phyloP scores from a whole-genome alignment of 306 rosid genomes.

The Cucurbita moschata region DNA sequence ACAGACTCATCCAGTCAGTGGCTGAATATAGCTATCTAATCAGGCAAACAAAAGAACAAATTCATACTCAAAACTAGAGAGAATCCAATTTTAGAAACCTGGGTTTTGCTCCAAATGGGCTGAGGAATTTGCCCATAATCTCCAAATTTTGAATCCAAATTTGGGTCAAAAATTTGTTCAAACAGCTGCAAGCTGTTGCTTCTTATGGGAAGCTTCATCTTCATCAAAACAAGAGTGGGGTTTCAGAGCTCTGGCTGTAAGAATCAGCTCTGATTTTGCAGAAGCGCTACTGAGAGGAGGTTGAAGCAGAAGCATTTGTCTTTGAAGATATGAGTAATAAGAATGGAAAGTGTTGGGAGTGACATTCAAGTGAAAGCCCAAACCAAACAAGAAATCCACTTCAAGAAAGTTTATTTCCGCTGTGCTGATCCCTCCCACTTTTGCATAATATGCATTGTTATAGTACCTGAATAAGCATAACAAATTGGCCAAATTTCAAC shows the following conservation, averaged over 20 bases:
- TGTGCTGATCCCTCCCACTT: slow-evolving; percentile 92
- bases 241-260: slow-evolving; percentile 34
- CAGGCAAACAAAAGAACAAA: not conserved
- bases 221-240: slow-evolving; percentile 52
- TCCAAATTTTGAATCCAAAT: not conserved
- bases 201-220: slow-evolving; percentile 62
- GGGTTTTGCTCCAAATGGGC: slow-evolving; percentile 1
- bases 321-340: slow-evolving; percentile 53
- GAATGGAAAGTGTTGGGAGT: slow-evolving; percentile 64
- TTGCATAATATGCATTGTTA: slow-evolving; percentile 95
- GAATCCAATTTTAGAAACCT: slow-evolving; percentile 4
- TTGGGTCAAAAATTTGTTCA: slow-evolving; percentile 17
- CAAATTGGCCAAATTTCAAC: not conserved
- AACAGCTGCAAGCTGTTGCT: slow-evolving; percentile 73
- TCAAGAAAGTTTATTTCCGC: slow-evolving; percentile 87
- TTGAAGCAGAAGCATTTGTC: slow-evolving; percentile 56
- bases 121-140: not conserved
- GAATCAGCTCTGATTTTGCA: slow-evolving; percentile 33
- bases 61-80: not conserved
- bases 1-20: slow-evolving; percentile 3
- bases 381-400: slow-evolving; percentile 78
- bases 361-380: slow-evolving; percentile 74
- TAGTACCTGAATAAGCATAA: slow-evolving; percentile 42
- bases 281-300: slow-evolving; percentile 35
- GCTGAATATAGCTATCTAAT: not conserved